Base-by-base conservation (phyloP, 768 basidiomycete genomes). In the Leccinellum albellum region DNA sequence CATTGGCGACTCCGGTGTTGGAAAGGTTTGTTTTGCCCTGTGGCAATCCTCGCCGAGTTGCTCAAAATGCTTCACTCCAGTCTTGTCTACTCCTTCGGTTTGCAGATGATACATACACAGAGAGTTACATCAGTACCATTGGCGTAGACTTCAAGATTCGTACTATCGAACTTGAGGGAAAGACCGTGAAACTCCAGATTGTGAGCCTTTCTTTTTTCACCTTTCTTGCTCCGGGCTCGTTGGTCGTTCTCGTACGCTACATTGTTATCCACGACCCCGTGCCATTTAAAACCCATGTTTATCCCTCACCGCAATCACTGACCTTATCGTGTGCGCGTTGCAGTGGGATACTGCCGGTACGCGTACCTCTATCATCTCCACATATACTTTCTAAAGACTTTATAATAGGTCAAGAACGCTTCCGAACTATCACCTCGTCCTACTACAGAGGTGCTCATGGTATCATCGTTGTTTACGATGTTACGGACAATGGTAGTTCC, bases 111-210 rank as follows among this genome's bases (percentile, higher is more conserved):
- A 91, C 94, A 51, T 98, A 95, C 80, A 97, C 96, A 52, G 94
- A 96, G 73, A 93, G 90, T 65, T 98, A 96, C 76, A 95, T 98
- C 71, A 91, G 88, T 57, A 98, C 96, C 37, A 98, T 98, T 74
- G 97, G 97, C 63, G 94, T 98, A 57, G 94, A 97, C 79, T 97
- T 97, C 79, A 96, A 95, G 88, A 98, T 98, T 78, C 85, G 96
- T 59, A 98, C 96, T 33, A 98, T 98, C 75, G 96, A 98, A 73
- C 82, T 98, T 54, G 96, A 98, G 69, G 96, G 96, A 58, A 97
- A 97, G 87, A 92, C 91, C 1, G 92, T 98, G 74, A 98, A 98
- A 75, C 83, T 98, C 58, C 96, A 98, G 78, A 98, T 98, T 75
- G 95, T 97, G 68, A 75, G 95, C 76, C 44, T 55, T 61, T 56